A percentile compares a stretch with the other conserved stretches of the same genome.
These are phyloP conservation scores for Kodamaea sagamina DNA, from an alignment of 805 yeast genomes.

Conservation along the genomic window DNA sequence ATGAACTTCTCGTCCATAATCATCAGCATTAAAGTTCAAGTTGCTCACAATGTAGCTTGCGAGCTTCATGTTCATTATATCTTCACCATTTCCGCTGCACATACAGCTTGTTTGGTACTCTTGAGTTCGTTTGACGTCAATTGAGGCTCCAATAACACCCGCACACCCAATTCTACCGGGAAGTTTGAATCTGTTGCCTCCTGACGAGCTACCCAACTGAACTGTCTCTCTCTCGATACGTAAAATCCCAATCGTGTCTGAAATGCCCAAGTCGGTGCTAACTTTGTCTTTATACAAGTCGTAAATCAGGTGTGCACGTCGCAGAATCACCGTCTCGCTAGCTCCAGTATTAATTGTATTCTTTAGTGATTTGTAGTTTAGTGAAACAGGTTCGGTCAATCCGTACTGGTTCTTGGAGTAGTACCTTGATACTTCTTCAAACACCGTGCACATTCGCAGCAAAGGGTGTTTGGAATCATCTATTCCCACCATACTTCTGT, in stretches of 20 bases:
- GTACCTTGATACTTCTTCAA: conserved; percentile 21
- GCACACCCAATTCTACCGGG: conserved; percentile 59
- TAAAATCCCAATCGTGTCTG: conserved; percentile 51
- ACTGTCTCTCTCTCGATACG: conserved; percentile 18
- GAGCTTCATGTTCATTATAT: conserved; percentile 47
- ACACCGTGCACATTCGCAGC: conserved; percentile 24
- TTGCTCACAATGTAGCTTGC: conserved; percentile 30
- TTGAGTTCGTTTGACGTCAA: conserved; percentile 25
- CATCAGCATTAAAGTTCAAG: conserved; percentile 18
- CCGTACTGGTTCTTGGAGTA: conserved; percentile 11
- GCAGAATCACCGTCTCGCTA: conserved; percentile 15
- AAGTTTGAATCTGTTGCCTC: conserved; percentile 53
- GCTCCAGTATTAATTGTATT: background rate
- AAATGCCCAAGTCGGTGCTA: background rate
- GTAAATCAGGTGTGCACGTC: conserved; percentile 14
- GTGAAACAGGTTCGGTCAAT: conserved; percentile 34
- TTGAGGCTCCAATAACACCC: conserved; percentile 49
- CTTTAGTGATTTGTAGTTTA: conserved; percentile 9
- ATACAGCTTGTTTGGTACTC: conserved; percentile 30
- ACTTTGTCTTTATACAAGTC: conserved; percentile 6
- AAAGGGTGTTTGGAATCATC: conserved; percentile 30
- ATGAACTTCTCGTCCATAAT: conserved; percentile 23
- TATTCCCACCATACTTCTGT: conserved; percentile 13
- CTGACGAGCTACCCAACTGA: conserved; percentile 47
- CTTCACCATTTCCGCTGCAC: conserved; percentile 62